Base-by-base conservation (phyloP, 2,329 filamentous ascomycete species). In the Curvularia eragrostidis region DNA sequence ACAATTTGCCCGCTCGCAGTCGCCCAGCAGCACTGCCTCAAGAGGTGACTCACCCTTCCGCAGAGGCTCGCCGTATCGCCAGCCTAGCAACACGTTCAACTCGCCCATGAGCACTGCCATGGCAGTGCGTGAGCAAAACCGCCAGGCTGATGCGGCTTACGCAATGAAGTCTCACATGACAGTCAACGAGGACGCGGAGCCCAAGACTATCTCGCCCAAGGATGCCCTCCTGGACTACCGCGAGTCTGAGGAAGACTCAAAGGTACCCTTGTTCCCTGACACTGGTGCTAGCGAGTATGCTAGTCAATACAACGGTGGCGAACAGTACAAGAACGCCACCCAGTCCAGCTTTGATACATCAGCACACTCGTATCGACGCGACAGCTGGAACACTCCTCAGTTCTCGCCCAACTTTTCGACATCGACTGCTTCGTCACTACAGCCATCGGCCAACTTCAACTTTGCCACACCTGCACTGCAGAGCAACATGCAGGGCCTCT, bases 131-230 rank as follows among this genome's bases (percentile, higher is more conserved):
- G 87, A 89, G 71, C 83, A 87, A 63, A 87, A 88, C 69, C 82
- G 84, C 5, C 83, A 86, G 67, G 84, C 85, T 41, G 87, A 88
- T 57, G 83, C 83, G 62, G 71, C 73, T 59, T 77, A 80, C 62
- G 75, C 77, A 10, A 75, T 77, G 59, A 77, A 78, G 62, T 65
- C 77, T 26, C 75, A 75, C 48, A 71, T 77, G 64, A 72, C 75
- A 47, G 71, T 75, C 48, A 67, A 61, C 51, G 74, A 83, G 23
- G 75, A 78, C 59, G 69, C 79, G 42, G 66, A 77, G n/a, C 83
- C 87, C 1, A 91, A 91, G 77, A 97, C 94, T 0, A 97, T 99
- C 46, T 98, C 94, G 1, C 95, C 94, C 23, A 96, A 96, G 78
- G 94, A 98, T 70, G 91, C 93, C 1, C 79, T 96, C 58, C 79